These are phyloP conservation scores for Zoysia matrella DNA, from an alignment of 202 grass and related monocot species.

Conservation along the genomic window DNA sequence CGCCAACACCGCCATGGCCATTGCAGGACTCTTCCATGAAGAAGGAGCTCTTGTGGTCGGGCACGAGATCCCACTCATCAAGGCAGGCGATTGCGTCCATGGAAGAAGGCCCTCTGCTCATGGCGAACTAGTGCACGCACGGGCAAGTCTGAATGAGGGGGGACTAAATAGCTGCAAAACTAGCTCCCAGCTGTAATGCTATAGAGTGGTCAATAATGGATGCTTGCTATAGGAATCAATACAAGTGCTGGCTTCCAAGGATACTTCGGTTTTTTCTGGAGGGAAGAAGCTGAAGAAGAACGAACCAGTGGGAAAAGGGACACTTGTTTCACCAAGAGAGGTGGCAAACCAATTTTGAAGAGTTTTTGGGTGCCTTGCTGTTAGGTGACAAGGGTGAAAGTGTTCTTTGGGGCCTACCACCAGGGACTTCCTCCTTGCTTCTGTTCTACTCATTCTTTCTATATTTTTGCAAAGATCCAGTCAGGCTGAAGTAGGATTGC, in stretches of 20 bases:
- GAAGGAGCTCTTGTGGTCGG: conserved; percentile 46
- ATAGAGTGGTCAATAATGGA: conserved; percentile 39
- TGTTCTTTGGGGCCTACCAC: conserved; percentile 46
- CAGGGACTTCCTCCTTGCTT: conserved; percentile 26
- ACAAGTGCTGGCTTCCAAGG: conserved; percentile 26
- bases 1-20: conserved; percentile 34
- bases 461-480: background rate
- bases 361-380: conserved; percentile 13
- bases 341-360: conserved; percentile 32
- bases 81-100: conserved; percentile 55
- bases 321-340: conserved; percentile 19
- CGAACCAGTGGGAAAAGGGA: conserved; percentile 19
- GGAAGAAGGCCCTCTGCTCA: conserved; percentile 42
- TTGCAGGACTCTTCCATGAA: conserved; percentile 43
- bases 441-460: conserved; percentile 25
- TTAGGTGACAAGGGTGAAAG: conserved; percentile 50
- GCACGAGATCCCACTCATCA: conserved; percentile 78
- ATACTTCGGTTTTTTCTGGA: conserved; percentile 49
- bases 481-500: background rate
- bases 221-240: conserved; percentile 21
- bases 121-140: background rate
- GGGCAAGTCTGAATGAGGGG: conserved; percentile 5
- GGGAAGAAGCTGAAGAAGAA: conserved; percentile 12
- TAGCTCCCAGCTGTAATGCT: conserved; percentile 22
- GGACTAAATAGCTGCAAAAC: conserved; percentile 24